Base-by-base conservation (phyloP, 345 rosid species). In the Pistacia vera region DNA sequence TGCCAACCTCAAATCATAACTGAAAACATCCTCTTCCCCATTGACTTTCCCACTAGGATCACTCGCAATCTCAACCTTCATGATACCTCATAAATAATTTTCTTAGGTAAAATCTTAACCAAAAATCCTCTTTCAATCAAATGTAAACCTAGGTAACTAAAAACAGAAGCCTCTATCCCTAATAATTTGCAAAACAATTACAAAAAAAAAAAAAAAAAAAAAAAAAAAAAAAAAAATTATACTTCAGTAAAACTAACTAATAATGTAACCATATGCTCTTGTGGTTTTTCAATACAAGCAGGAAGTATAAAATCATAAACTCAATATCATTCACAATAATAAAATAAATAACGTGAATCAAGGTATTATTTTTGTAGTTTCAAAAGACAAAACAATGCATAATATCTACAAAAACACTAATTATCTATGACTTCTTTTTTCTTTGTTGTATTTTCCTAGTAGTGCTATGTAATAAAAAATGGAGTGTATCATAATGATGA, bases 1-100 rank as follows among this genome's bases (percentile, higher is more conserved):
- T 17, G 66, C 77, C 84, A 85, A 76, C 76, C 82, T 63, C 70
- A 36, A 41, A 72, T 78, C 67, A 68, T 52, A 38, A 5, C 3
- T 0, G 18, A 54, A 65, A 65, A 64, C 64, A 22, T 20, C 17
- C 25, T 52, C 70, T 64, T 36, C 70, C 36, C 56, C 41, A 2
- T 7, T 61, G 8, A 38, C 16, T 2, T 4, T 33, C 58, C 28
- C 20, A 11, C 58, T 2, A 9, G 18, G 25, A 68, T 49, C 57
- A 22, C 38, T 14, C 1, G 57, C 63, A n/a, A 4, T 54, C 62
- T 74, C 38, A 20, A 9, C 3, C 5, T 4, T 66, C 77, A 74
- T 74, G 20, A 49, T 51, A 3, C 11, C 35, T 63, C 30, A 33
- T 61, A 33, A n/a, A 30, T 14, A 49, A 30, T 7, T 6, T 1